A percentile compares a stretch with the other conserved stretches of the same genome.
Evolutionary conservation across 331 rosid genomes (phyloP).

Genomic region (Quercus tomentella): DNA sequence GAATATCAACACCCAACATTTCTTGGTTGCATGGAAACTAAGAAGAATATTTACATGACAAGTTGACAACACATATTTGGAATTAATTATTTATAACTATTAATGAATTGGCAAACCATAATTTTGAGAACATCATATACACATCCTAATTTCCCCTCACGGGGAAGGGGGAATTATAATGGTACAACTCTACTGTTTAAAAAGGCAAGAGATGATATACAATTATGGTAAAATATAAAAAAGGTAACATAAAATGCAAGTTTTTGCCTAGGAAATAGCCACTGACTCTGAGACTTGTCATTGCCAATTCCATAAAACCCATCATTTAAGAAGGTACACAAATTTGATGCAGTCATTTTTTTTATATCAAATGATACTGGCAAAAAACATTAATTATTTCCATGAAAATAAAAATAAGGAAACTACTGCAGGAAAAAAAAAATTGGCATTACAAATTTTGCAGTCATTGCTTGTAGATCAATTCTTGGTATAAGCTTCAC

Average conservation of each 20-base stretch:
- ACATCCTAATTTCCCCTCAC: background rate
- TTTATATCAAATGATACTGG: background rate
- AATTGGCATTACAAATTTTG: conserved; percentile 65
- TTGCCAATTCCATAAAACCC: background rate
- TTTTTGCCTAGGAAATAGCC: background rate
- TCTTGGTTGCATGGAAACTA: background rate
- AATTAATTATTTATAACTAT: background rate
- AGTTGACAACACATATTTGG: background rate
- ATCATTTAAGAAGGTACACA: background rate
- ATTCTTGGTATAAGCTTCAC: conserved; percentile 91
- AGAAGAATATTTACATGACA: background rate
- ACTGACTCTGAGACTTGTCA: background rate
- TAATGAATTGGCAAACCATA: background rate
- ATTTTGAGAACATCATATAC: background rate
- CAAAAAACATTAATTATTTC: background rate
- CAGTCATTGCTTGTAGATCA: conserved; percentile 82
- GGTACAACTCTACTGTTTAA: background rate
- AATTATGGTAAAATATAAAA: background rate
- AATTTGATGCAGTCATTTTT: background rate
- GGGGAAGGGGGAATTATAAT: background rate
- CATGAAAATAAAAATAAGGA: background rate
- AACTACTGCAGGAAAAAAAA: background rate
- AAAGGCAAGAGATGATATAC: background rate
- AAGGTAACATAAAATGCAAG: background rate
- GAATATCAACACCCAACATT: too few species aligned